phyloP scores from a whole-genome alignment of 352 stramenopile genomes.

The Labyrinthula sp. region DNA sequence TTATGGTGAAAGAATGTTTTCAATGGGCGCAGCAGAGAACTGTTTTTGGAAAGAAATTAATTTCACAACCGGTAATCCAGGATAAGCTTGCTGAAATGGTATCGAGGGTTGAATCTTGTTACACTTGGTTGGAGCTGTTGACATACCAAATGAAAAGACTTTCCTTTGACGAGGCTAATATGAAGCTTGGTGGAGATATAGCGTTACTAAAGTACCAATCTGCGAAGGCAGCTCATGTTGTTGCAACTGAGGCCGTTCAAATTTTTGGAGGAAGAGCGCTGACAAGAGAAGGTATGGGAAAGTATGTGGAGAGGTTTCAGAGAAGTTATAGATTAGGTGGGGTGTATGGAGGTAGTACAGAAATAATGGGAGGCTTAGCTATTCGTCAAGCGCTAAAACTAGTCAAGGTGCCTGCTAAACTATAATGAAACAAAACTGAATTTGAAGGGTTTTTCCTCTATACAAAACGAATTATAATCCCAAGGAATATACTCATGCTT shows the following conservation, averaged over 20 bases:
- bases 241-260: constrained; percentile 18
- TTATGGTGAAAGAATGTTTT: constrained; percentile 25
- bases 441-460: no score
- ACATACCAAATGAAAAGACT: constrained; percentile 23
- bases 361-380: constrained; percentile 11
- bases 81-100: constrained; percentile 17
- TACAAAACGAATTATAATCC: no score
- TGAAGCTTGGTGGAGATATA: constrained; percentile 13
- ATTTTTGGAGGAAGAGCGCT: constrained; percentile 27
- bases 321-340: constrained; percentile 22
- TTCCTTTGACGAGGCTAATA: constrained; percentile 18
- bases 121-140: constrained; percentile 10
- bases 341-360: constrained; percentile 9
- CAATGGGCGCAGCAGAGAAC: constrained; percentile 23
- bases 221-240: constrained; percentile 13
- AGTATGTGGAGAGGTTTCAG: constrained; percentile 23
- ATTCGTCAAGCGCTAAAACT: constrained; percentile 10
- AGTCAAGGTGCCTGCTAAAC: no score
- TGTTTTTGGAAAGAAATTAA: constrained; percentile 25
- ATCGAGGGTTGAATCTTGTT: constrained; percentile 5
- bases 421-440: no score
- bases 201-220: constrained; percentile 26
- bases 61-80: constrained; percentile 24
- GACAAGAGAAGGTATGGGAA: constrained; percentile 9
- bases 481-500: no score